These are phyloP conservation scores for Huiozyma sinensis DNA, from an alignment of 805 yeast genomes.

Conservation along the genomic window DNA sequence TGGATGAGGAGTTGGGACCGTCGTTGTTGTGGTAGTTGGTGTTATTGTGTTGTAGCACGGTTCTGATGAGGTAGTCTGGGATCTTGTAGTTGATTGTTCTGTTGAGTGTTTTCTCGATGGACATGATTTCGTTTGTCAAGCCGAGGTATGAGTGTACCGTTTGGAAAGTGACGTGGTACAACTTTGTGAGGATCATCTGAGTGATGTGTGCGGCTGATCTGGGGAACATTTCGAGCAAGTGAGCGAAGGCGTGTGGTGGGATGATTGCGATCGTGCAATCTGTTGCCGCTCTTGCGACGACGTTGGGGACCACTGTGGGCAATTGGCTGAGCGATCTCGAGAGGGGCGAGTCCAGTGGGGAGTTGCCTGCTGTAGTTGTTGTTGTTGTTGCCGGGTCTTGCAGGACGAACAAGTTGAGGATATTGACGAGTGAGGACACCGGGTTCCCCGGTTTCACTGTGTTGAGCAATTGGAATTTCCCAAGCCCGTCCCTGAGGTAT, in stretches of 20 bases:
- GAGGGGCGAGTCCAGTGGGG: neutral
- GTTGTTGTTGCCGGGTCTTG: neutral
- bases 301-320: slow-evolving; percentile 20
- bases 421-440: slow-evolving; percentile 69
- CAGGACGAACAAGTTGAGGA: slow-evolving; percentile 58
- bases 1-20: neutral
- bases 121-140: slow-evolving; percentile 66
- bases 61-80: slow-evolving; percentile 56
- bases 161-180: slow-evolving; percentile 84
- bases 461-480: slow-evolving; percentile 60
- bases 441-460: slow-evolving; percentile 80
- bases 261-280: slow-evolving; percentile 85
- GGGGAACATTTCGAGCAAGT: slow-evolving; percentile 67
- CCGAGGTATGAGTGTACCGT: slow-evolving; percentile 84
- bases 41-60: slow-evolving; percentile 34
- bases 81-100: slow-evolving; percentile 35
- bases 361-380: neutral
- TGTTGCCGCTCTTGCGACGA: slow-evolving; percentile 65
- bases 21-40: slow-evolving; percentile 8
- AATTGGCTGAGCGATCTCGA: neutral
- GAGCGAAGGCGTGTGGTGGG: slow-evolving; percentile 71
- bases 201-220: slow-evolving; percentile 88
- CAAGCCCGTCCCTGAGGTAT: slow-evolving; percentile 17
- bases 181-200: slow-evolving; percentile 78
- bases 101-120: slow-evolving; percentile 64